Base-by-base conservation (phyloP, 306 rosid genomes). In the Morella rubra region DNA sequence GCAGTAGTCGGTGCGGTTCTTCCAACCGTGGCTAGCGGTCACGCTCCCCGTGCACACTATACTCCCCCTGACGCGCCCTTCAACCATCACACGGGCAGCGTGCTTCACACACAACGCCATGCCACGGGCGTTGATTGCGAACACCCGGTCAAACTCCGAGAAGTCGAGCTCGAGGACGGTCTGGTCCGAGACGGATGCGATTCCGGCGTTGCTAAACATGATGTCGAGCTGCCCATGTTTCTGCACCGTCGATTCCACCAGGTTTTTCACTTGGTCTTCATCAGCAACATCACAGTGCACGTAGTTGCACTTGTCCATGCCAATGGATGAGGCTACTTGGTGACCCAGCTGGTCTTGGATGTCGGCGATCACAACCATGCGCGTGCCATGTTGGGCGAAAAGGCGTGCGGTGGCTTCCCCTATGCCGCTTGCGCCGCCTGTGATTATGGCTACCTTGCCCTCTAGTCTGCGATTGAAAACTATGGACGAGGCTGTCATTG, bases 351-450 rank as follows among this genome's bases (percentile, higher is more conserved):
- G 54, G 71, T 91, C 89, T 54, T 84, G 90, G 71, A 89, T 76
- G 62, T 91, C 93, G 0, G 90, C 88, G 1, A 89, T 87, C 2
- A 91, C 89, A 5, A 89, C 83, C 41, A 82, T 75, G 2, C 81
- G 81, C 0, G 86, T 84, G 0, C 93, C 96, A 0, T 82, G 71
- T 0, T 69, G 9, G n/a, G 85, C 77, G 14, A 90, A 86, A 16
- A 52, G 51, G 7, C 81, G 85, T 0, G 82, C 92, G 1, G 92
- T 83, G 41, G 84, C 90, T 69, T 90, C 91, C 3, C 93, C 91
- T 5, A 90, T 88, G 46, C 96, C 93, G 71, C 90, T 90, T 5
- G 90, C 93, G 0, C 91, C 93, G 2, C 91, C 90, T 27, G 93
- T 88, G 69, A 90, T 53, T 6, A 88, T 81, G 20, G 85, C 84